Conservation (phyloP, 345 rosid species). For the Eucalyptus cloeziana region DNA sequence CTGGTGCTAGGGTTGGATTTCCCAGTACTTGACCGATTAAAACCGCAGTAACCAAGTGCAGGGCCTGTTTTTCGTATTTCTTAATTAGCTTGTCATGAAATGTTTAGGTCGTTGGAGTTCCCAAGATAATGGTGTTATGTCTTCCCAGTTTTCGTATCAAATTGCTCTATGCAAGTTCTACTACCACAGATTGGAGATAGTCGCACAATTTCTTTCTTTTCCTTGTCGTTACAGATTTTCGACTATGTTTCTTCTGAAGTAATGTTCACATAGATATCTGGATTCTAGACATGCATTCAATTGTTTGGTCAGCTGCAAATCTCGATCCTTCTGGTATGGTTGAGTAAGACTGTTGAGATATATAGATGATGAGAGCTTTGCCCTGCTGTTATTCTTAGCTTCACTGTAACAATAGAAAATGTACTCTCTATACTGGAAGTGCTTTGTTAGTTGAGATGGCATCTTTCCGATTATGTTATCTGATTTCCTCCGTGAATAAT, state of each 20-base stretch:
- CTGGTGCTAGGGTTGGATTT: not conserved
- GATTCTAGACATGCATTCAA: not conserved
- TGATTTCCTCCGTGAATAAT: not conserved
- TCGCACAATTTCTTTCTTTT: not conserved
- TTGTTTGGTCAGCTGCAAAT: not conserved
- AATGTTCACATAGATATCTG: not conserved
- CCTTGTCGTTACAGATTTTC: not conserved
- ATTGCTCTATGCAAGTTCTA: not conserved
- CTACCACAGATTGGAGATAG: not conserved
- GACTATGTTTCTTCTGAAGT: not conserved
- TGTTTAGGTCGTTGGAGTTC: not conserved
- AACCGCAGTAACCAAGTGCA: not conserved
- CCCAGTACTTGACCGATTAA: not conserved
- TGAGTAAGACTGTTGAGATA: not conserved
- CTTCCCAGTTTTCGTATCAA: not conserved
- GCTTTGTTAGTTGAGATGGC: not conserved
- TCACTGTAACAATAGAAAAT: not conserved
- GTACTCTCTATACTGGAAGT: not conserved
- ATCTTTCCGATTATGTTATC: not conserved
- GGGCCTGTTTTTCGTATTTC: not conserved
- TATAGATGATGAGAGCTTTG: not conserved
- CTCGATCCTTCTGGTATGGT: not conserved
- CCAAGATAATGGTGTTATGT: not conserved
- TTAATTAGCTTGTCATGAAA: not conserved
- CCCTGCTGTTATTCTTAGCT: not conserved